A percentile compares a stretch with the other conserved stretches of the same genome.
Evolutionary conservation across 495 filamentous ascomycete genomes (phyloP).

Genomic region (Tuber microsphaerosporum): DNA sequence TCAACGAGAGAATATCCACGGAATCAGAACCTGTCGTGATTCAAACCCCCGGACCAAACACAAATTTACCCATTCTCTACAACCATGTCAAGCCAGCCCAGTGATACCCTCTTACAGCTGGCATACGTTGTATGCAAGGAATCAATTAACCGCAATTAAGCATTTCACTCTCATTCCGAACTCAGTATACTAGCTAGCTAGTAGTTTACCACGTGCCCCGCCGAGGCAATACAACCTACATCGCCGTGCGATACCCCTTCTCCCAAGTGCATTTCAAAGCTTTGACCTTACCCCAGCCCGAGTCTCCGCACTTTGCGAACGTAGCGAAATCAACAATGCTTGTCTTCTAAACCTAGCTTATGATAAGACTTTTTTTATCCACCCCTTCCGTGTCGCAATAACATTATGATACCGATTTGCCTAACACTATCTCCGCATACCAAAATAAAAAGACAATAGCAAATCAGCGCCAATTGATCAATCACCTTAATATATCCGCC

Average conservation of each 20-base stretch:
- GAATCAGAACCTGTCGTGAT: no score
- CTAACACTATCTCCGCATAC: no score
- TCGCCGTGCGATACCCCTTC: background rate
- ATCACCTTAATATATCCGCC: background rate
- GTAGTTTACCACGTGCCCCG: background rate
- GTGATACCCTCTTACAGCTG: no score
- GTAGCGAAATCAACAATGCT: background rate
- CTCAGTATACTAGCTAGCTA: background rate
- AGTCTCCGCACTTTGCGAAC: background rate
- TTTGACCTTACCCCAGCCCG: background rate
- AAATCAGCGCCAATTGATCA: conserved; percentile 3
- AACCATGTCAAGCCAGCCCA: no score
- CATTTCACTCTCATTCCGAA: no score
- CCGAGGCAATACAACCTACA: background rate
- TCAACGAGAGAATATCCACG: no score
- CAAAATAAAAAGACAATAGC: background rate
- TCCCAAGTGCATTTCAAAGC: background rate
- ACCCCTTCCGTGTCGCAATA: background rate
- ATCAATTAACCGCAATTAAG: no score
- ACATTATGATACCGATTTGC: background rate
- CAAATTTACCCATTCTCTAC: no score
- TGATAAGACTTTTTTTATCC: background rate
- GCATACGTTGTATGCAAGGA: no score
- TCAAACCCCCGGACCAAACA: no score
- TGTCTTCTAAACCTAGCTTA: background rate